These are phyloP conservation scores for Leccinum rimulosum DNA, from an alignment of 768 basidiomycete species.

Conservation along the genomic window DNA sequence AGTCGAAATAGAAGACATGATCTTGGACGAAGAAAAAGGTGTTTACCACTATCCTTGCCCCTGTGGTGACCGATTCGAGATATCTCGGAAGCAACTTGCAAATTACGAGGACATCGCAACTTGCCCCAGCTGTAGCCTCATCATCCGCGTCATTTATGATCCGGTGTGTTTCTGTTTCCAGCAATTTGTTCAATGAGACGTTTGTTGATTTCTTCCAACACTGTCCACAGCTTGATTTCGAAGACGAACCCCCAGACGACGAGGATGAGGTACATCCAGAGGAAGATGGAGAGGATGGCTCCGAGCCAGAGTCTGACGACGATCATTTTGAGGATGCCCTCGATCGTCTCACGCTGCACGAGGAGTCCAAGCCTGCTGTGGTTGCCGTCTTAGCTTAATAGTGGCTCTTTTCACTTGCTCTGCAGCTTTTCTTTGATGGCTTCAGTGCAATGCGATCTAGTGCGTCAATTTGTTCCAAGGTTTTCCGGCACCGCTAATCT, in stretches of 20 bases:
- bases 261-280: conserved; percentile 36
- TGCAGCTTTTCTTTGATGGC: background rate
- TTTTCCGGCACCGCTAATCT: too few relatives aligned
- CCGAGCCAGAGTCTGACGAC: conserved; percentile 38
- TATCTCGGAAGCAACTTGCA: conserved; percentile 77
- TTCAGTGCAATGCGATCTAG: background rate
- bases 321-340: conserved; percentile 64
- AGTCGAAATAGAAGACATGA: conserved; percentile 96
- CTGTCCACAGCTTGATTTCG: conserved; percentile 64
- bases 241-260: conserved; percentile 68
- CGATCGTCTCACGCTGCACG: conserved; percentile 48
- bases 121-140: conserved; percentile 93
- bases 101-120: conserved; percentile 92
- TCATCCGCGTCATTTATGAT: conserved; percentile 92
- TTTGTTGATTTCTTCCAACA: background rate
- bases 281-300: conserved; percentile 35
- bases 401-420: too few relatives aligned
- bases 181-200: background rate
- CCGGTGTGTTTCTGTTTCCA: conserved; percentile 55
- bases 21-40: conserved; percentile 75
- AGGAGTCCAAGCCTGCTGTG: conserved; percentile 10
- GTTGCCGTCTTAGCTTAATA: conserved; percentile 20
- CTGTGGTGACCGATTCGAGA: conserved; percentile 97
- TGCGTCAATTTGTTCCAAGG: background rate
- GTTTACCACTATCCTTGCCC: conserved; percentile 98